Evolutionary conservation across 805 yeast genomes (phyloP), one percentile per base, ranked within the genome.

Genomic region (Yarrowia sp.): DNA sequence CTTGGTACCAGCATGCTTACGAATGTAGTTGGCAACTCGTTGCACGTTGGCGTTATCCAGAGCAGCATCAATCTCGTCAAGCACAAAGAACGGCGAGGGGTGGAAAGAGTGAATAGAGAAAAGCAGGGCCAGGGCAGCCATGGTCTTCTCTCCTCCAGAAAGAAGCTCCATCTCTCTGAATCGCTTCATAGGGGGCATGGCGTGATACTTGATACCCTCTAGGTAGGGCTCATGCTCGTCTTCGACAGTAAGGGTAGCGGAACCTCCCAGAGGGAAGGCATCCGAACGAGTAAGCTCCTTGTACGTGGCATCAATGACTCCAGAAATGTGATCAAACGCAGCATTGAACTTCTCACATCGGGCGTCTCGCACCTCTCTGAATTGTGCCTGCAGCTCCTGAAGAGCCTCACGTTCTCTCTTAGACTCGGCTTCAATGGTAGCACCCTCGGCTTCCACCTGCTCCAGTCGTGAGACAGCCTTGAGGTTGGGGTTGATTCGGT

Each of bases 51-150:
- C 86, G 69, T 90, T 88, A 77, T 95, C 99, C 69, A 95, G 83
- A 0, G 98, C 98, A 0, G 99, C 98, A 79, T 95, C 99, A n/a
- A 95, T 92, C 78, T 95, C 99, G 76, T 95, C 99, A 50, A 95
- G 80, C 0, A 95, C 97, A 75, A 95, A 94, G 76, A 95, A 95
- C 39, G 99, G 99, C 0, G 97, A 89, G 2, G 98, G 98, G 64
- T 88, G 94, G 78, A 81, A 90, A 0, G 96, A 87, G 76, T 95
- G 98, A 49, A 93, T 86, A 0, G 98, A 93, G 79, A 95, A 95
- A 58, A 95, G 77, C 70, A 95, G 80, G 0, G 98, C 98, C 70
- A 95, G 79, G 0, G 99, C 99, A 1, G 99, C 99, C 76, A 95
- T 88, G 1, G 98, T 91, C 75, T 93, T 92, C 75, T 95, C 99